Base-by-base conservation (phyloP, 345 rosid genomes). In the Cardiospermum halicacabum region DNA sequence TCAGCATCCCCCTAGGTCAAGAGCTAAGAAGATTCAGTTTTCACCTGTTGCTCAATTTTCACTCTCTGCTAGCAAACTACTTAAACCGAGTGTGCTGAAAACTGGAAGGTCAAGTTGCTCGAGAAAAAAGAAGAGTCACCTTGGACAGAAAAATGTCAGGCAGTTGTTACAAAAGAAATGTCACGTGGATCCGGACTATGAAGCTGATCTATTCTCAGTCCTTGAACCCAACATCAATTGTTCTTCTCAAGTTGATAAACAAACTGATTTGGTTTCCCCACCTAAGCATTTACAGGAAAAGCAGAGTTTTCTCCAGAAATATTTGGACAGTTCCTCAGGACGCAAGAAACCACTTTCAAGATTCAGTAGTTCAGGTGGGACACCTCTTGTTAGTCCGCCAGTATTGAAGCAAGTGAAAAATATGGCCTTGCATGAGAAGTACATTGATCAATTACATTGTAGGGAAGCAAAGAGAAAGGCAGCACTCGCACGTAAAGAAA, bases 381-480 rank as follows among this genome's bases (percentile, higher is more conserved):
- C 43, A 4, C 70, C 58, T 58, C 68, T 85, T 47, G 64, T 74
- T 28, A 91, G 89, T 31, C 91, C 96, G 6, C 85, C 82, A 16
- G 91, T 85, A 5, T 55, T 87, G 70, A 89, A 89, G 62, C 89
- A 40, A 70, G 81, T 87, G 0, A 81, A 85, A 65, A 87, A 85
- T 78, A 81, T 60, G 60, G 85, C 82, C 15, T 78, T 89, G 72
- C 96, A 90, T 75, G 96, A 93, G 76, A 87, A 79, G 74, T 87
- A 88, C 64, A 86, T 87, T 8, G 92, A 90, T 67, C 88, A 77
- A 53, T 77, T 88, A 40, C 92, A 85, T 69, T 39, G 36, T 56
- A 82, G 98, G 77, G 98, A 92, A 61, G 96, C 91, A 43, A 87
- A 82, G 78, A 77, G 98, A 78, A 84, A 76, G 68, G 75, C 82